phyloP scores from a whole-genome alignment of 805 yeast genomes.

The Candida tallmaniae region DNA sequence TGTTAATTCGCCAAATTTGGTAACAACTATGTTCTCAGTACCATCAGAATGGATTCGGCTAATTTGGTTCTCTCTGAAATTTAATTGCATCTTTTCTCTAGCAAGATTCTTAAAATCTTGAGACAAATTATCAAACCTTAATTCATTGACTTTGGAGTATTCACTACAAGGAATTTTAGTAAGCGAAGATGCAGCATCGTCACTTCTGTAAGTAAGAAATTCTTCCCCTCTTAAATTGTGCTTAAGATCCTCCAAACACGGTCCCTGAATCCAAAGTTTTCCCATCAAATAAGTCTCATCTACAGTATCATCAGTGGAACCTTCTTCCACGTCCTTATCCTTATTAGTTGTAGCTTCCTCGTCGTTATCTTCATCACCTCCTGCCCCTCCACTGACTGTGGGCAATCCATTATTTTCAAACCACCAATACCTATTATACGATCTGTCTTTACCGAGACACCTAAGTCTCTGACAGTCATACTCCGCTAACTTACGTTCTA shows the following conservation, averaged over 20 bases:
- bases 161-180: conserved; percentile 3
- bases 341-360: conserved; percentile 23
- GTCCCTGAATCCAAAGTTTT: conserved; percentile 89
- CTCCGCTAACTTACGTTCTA: conserved; percentile 62
- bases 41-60: conserved; percentile 3
- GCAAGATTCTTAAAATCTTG: conserved; percentile 20
- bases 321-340: conserved; percentile 28
- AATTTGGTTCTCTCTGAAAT: conserved; percentile 20
- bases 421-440: conserved; percentile 93
- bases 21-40: conserved; percentile 7
- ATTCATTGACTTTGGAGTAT: conserved; percentile 8
- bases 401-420: conserved; percentile 84
- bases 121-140: conserved; percentile 23
- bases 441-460: conserved; percentile 76
- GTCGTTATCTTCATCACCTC: conserved; percentile 37
- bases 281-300: conserved; percentile 74
- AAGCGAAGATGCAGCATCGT: conserved; percentile 25
- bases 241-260: conserved; percentile 45
- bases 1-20: conserved; percentile 17
- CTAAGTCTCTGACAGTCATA: conserved; percentile 74
- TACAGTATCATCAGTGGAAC: conserved; percentile 40
- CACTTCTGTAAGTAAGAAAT: conserved; percentile 23
- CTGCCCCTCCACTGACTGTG: conserved; percentile 33
- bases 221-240: conserved; percentile 15
- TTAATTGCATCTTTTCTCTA: conserved; percentile 22